Percentiles rank a stretch among this genome's conserved stretches.
These are phyloP conservation scores for Candida sp. DNA, from an alignment of 1,139 yeast species.

Conservation along the genomic window DNA sequence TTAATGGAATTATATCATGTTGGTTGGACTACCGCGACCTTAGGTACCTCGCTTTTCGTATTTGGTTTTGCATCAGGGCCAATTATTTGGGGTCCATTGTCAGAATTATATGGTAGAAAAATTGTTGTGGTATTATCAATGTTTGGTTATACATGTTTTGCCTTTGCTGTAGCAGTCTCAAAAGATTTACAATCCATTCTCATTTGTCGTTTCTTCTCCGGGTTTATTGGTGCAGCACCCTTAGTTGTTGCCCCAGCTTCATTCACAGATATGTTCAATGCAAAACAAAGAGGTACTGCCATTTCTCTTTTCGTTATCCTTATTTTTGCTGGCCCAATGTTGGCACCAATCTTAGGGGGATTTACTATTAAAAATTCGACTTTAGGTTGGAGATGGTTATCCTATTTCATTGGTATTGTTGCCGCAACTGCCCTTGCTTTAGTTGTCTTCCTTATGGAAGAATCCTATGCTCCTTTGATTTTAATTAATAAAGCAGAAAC, in stretches of 20 bases:
- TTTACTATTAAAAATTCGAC: slow-evolving; percentile 27
- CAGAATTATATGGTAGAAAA: slow-evolving; percentile 40
- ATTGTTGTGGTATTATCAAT: slow-evolving; percentile 23
- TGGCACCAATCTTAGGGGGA: slow-evolving; percentile 40
- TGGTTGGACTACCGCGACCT: slow-evolving; percentile 31
- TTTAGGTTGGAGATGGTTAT: slow-evolving; percentile 60
- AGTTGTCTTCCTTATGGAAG: slow-evolving; percentile 34
- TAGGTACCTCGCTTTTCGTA: slow-evolving; percentile 41
- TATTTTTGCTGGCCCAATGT: slow-evolving; percentile 45
- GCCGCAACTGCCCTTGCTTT: slow-evolving; percentile 30
- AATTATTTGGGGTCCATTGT: slow-evolving; percentile 39
- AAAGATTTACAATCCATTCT: slow-evolving; percentile 36
- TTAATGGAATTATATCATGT: slow-evolving; percentile 26
- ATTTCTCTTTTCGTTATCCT: slow-evolving; percentile 30
- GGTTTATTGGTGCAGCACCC: slow-evolving; percentile 40
- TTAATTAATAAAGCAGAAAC: slow-evolving; percentile 59
- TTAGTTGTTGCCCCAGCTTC: slow-evolving; percentile 44
- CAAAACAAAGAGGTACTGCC: slow-evolving; percentile 33
- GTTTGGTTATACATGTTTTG: slow-evolving; percentile 30
- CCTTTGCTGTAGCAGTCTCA: slow-evolving; percentile 38
- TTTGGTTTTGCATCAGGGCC: slow-evolving; percentile 46
- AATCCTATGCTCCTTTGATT: slow-evolving; percentile 50
- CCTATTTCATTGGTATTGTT: slow-evolving; percentile 51
- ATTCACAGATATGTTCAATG: slow-evolving; percentile 37
- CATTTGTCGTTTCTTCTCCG: slow-evolving; percentile 40